Evolutionary conservation across 768 basidiomycete genomes (phyloP).

Genomic region (Kwoniella sp.): DNA sequence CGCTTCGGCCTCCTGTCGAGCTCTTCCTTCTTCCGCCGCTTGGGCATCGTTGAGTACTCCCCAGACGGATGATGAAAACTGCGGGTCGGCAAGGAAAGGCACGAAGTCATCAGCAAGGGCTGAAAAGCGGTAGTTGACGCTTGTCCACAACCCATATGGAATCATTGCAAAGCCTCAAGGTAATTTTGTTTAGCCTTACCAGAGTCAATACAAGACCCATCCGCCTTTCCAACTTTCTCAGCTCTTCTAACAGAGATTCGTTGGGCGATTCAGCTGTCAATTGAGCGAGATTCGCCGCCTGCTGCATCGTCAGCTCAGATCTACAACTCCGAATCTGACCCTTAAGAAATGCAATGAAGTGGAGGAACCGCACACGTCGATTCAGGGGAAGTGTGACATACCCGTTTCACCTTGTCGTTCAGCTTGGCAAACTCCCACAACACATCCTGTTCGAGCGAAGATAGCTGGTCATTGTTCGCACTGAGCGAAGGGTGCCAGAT

Average conservation of each 20-base stretch:
- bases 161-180: too few species aligned
- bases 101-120: not conserved
- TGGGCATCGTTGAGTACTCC: constrained; percentile 68
- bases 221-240: constrained; percentile 84
- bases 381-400: constrained; percentile 56
- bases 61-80: constrained; percentile 98
- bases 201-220: constrained; percentile 93
- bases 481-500: constrained; percentile 21
- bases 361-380: too few species aligned
- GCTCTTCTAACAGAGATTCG: constrained; percentile 69
- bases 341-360: too few species aligned
- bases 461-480: constrained; percentile 68
- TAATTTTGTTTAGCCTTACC: too few species aligned
- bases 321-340: too few species aligned
- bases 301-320: too few species aligned
- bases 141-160: too few species aligned
- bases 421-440: constrained; percentile 93
- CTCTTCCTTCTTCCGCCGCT: constrained; percentile 45
- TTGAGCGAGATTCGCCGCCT: constrained; percentile 61
- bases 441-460: constrained; percentile 72
- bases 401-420: constrained; percentile 75
- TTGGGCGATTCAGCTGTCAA: constrained; percentile 75
- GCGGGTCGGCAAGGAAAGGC: not conserved
- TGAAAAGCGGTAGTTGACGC: not conserved
- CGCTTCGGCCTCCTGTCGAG: constrained; percentile 15